Evolutionary conservation across 768 basidiomycete species (phyloP), one percentile per base, ranked within the genome.

Genomic region (Xerocomellus chrysenteron): DNA sequence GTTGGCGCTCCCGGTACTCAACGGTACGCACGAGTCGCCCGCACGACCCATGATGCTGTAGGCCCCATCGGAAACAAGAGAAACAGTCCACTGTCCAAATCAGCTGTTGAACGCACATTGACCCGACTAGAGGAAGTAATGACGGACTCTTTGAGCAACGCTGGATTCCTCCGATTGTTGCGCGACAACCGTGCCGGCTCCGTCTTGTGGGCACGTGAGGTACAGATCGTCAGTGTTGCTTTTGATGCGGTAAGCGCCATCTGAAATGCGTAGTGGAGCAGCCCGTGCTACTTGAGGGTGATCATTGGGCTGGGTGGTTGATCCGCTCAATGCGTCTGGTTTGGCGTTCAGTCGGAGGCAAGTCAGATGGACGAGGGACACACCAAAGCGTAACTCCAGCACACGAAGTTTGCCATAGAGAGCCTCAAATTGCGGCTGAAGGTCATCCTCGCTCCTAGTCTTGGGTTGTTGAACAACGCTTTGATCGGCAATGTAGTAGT

Each of bases 241-340:
- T 43, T 55, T 55, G 19, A 55, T 39, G 35, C 43, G 48, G 21
- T 50, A 55, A 4, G 42, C 32, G n/a, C 48, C 55, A 44, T 55
- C 35, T 4, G 32, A 9, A 17, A 51, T 42, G 40, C 30, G 30
- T 24, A 3, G 47, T 33, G 19, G 11, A 9, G 8, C 30, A 21
- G 13, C 32, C 8, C n/a, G 47, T 17, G 11, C 4, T 2, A 13
- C 32, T 17, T n/a, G 33, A 42, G 17, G 26, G 17, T 9, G 6
- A 24, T 55, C 19, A 1, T 9, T 42, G 40, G 8, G 12, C 17
- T 28, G 46, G 0, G 36, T 5, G 4, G 19, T 16, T 12, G 19
- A 13, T 40, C 48, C 17, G 5, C 14, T 16, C 21, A 55, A 28
- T 6, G 32, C 43, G 16, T 32, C 48, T 50, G 26, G n/a, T 19